These are phyloP conservation scores for Suillus americanus DNA, from an alignment of 768 basidiomycete genomes.

Conservation along the genomic window DNA sequence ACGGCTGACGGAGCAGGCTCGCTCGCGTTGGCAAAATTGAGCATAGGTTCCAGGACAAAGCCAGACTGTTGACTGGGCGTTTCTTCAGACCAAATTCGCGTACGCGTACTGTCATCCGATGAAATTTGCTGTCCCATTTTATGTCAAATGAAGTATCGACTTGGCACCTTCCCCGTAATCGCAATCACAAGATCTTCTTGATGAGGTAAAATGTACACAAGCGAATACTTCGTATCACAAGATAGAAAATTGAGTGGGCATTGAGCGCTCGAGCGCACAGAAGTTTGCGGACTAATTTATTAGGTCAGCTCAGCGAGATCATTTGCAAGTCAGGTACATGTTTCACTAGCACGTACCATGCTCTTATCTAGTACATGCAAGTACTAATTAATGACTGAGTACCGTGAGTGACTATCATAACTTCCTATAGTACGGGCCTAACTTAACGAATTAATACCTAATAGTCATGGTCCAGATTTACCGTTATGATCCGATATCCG, in stretches of 20 bases:
- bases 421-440: too few relatives aligned
- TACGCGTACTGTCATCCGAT: neutral
- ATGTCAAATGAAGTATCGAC: neutral
- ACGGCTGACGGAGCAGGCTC: neutral
- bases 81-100: neutral
- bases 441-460: too few relatives aligned
- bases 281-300: neutral
- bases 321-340: neutral
- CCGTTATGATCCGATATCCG: too few relatives aligned
- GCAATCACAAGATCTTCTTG: neutral
- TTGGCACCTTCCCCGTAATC: neutral
- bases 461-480: too few relatives aligned
- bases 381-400: too few relatives aligned
- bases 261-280: neutral
- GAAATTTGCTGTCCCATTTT: slow-evolving; percentile 5
- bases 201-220: neutral
- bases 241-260: neutral
- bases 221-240: neutral
- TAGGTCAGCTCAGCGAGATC: neutral
- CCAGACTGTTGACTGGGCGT: neutral
- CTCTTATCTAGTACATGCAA: neutral
- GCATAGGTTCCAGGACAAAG: neutral
- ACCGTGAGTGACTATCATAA: too few relatives aligned
- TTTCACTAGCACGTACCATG: neutral
- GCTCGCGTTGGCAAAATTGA: neutral